A percentile compares a stretch with the other conserved stretches of the same genome.
These are phyloP conservation scores for Abortiporus biennis DNA, from an alignment of 1,284 basidiomycete genomes.

Conservation along the genomic window DNA sequence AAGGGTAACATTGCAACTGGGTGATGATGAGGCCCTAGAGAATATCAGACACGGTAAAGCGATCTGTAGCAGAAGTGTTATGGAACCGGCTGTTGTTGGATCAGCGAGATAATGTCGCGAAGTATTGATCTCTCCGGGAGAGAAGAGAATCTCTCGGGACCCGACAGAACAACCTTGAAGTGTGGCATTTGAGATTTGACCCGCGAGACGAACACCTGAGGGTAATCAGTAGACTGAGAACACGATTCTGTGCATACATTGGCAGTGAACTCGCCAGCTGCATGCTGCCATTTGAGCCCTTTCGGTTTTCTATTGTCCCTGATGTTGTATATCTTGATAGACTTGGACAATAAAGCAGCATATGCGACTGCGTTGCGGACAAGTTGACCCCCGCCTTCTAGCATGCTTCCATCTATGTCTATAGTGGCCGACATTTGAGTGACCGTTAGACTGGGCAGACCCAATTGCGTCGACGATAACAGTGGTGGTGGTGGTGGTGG, in stretches of 20 bases:
- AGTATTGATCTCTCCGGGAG: constrained; percentile 37
- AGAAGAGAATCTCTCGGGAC: constrained; percentile 46
- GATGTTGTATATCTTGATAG: constrained; percentile 54
- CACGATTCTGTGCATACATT: background rate
- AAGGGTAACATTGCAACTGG: constrained; percentile 41
- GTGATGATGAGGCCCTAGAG: constrained; percentile 20
- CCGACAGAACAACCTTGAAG: constrained; percentile 44
- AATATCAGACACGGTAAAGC: constrained; percentile 64
- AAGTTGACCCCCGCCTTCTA: constrained; percentile 68
- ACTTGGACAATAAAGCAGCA: constrained; percentile 50
- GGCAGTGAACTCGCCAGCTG: constrained; percentile 39
- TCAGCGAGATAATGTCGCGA: constrained; percentile 49
- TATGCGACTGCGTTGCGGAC: constrained; percentile 60
- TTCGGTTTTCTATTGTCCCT: constrained; percentile 47
- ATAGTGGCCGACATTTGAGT: constrained; percentile 7
- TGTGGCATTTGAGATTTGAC: constrained; percentile 46
- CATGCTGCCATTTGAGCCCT: constrained; percentile 65
- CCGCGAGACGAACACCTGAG: constrained; percentile 56
- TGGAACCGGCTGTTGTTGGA: constrained; percentile 63
- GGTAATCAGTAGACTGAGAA: background rate
- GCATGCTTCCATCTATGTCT: constrained; percentile 36
- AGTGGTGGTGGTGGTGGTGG: background rate
- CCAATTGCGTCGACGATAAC: too few species aligned
- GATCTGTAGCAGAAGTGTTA: constrained; percentile 64
- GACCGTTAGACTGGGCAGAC: too few species aligned